Evolutionary conservation across 1,284 basidiomycete genomes (phyloP), one percentile per base, ranked within the genome.

Genomic region (Boletellus deceptivus): DNA sequence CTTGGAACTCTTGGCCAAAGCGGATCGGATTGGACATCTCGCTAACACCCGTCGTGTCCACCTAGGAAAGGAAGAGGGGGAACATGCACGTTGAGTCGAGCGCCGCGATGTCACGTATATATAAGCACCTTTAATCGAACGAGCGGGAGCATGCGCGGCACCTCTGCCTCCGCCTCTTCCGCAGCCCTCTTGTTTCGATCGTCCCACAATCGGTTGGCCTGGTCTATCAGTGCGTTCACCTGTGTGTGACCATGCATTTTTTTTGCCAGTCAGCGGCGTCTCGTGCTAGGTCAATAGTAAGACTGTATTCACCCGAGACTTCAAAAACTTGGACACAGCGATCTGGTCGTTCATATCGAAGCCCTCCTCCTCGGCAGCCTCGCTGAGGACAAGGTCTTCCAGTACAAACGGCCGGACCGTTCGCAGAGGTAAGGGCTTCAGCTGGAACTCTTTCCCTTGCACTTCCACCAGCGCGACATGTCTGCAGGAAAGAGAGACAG

Each of bases 351-450:
- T 79, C 37, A 95, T 70, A 56, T 93, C 84, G 29, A 96, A 73
- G 2, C 80, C 82, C 44, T 86, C 83, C 46, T 86, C 80, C 41
- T 91, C 90, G 0, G 90, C 86, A 9, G 80, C 84, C 33, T 92
- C 89, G 14, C 74, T 74, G 13, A 99, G 74, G 8, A 80, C 71
- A 20, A 98, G 71, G 50, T 95, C 89, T 54, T 93, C 89, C 53
- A 96, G 81, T n/a, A 97, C 88, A 64, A 99, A 98, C 1, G 97
- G 97, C 6, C 97, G 82, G 18, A 98, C 94, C 9, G 92, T 95
- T 46, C 91, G 87, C 45, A 99, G 74, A 1, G 90, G 84, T 33
- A 99, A 82, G 3, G 93, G 91, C 24, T 84, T 84, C 57, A 99
- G 71, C 55, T 91, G 75, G 66, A 93, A 99, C 49, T 93, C 85